These are phyloP conservation scores for Fomes fomentarius DNA, from an alignment of 1,284 basidiomycete species.

Conservation along the genomic window DNA sequence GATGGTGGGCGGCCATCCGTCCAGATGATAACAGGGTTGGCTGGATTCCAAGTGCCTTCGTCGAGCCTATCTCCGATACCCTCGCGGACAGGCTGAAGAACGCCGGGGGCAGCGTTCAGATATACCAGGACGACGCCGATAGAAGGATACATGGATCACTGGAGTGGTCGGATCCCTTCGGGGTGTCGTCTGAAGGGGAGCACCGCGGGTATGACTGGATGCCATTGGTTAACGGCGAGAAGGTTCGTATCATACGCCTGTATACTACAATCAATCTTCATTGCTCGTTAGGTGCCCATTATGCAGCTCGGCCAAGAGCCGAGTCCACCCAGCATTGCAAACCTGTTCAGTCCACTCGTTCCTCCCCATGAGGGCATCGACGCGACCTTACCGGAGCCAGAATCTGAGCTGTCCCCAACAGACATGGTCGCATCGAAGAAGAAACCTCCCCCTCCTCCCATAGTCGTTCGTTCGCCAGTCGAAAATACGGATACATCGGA, in stretches of 20 bases:
- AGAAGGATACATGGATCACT: slow-evolving; percentile 11
- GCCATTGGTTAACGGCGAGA: slow-evolving; percentile 22
- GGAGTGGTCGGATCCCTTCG: slow-evolving; percentile 18
- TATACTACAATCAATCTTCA: not conserved
- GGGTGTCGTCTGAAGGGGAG: slow-evolving; percentile 14
- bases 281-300: slow-evolving; percentile 13
- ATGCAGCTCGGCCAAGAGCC: slow-evolving; percentile 18
- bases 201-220: slow-evolving; percentile 28
- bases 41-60: slow-evolving; percentile 62
- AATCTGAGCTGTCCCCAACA: slow-evolving; percentile 21
- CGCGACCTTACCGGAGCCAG: slow-evolving; percentile 16
- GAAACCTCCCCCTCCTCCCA: slow-evolving; percentile 22
- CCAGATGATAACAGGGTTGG: slow-evolving; percentile 55
- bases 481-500: not conserved
- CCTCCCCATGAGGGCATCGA: slow-evolving; percentile 30
- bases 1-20: slow-evolving; percentile 81
- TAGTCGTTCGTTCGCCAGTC: slow-evolving; percentile 31
- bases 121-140: slow-evolving; percentile 44
- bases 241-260: slow-evolving; percentile 7
- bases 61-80: slow-evolving; percentile 35
- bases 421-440: slow-evolving; percentile 4
- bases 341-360: slow-evolving; percentile 24
- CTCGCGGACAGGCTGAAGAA: slow-evolving; percentile 39
- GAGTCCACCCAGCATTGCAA: slow-evolving; percentile 1
- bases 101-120: slow-evolving; percentile 43